Evolutionary conservation across 2,329 filamentous ascomycete species (phyloP).

Genomic region (Claviceps digitariae): DNA sequence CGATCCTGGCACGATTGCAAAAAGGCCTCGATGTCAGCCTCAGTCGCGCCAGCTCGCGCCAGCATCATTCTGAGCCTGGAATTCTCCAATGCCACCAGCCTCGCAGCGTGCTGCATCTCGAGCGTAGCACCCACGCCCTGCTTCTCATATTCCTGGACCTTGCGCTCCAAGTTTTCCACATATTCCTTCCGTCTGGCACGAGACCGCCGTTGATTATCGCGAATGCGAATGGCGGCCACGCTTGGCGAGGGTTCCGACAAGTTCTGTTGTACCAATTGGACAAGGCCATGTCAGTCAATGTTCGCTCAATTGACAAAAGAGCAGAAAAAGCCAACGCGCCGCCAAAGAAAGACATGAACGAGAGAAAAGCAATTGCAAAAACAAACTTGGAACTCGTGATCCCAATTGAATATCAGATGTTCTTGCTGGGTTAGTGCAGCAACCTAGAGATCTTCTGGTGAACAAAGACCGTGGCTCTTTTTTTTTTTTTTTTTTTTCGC

Average conservation of each 20-base stretch:
- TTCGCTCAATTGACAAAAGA: neutral
- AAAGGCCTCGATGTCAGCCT: slow-evolving; percentile 27
- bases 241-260: slow-evolving; percentile 12
- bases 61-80: slow-evolving; percentile 29
- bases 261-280: slow-evolving; percentile 1
- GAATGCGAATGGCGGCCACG: slow-evolving; percentile 25
- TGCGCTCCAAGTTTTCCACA: slow-evolving; percentile 31
- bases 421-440: neutral
- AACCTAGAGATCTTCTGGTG: neutral
- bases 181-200: slow-evolving; percentile 37
- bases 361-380: neutral
- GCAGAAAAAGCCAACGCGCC: neutral
- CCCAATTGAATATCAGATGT: neutral
- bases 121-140: slow-evolving; percentile 33
- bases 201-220: slow-evolving; percentile 40
- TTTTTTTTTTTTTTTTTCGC: neutral
- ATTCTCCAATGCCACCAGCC: slow-evolving; percentile 36
- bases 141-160: slow-evolving; percentile 33
- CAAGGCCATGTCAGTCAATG: neutral
- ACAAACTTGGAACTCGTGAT: too few species aligned
- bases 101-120: slow-evolving; percentile 40
- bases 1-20: slow-evolving; percentile 22
- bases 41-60: slow-evolving; percentile 22
- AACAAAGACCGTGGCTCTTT: too few species aligned
- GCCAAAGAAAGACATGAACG: neutral